phyloP scores from a whole-genome alignment of 2,329 filamentous ascomycete species.

The Bipolaris bicolor region DNA sequence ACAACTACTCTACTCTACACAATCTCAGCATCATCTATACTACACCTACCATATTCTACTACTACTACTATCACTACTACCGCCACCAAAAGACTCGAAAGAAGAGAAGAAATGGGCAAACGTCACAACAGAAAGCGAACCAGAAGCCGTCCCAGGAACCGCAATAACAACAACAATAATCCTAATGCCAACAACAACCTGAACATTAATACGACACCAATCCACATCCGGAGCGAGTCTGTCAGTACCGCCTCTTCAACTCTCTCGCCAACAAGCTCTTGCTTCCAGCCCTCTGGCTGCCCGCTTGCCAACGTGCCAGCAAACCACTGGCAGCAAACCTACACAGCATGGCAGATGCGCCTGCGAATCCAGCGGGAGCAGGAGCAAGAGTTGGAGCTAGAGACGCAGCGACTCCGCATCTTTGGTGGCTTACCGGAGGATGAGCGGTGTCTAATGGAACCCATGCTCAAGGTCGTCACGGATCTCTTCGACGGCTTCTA shows the following conservation, averaged over 20 bases:
- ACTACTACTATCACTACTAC: neutral
- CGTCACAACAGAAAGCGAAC: constrained; percentile 54
- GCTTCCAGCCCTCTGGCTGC: constrained; percentile 27
- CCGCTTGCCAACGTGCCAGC: constrained; percentile 26
- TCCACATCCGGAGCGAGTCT: constrained; percentile 40
- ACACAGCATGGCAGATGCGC: constrained; percentile 47
- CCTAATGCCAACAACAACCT: constrained; percentile 7
- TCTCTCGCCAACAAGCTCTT: constrained; percentile 30
- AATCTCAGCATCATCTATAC: neutral
- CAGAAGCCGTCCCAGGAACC: constrained; percentile 51
- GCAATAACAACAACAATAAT: constrained; percentile 29
- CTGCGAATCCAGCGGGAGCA: constrained; percentile 38
- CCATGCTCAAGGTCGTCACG: constrained; percentile 56
- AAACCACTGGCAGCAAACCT: constrained; percentile 47
- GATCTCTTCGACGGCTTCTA: constrained; percentile 53
- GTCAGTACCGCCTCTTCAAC: constrained; percentile 36
- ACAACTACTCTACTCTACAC: neutral
- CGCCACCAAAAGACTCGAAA: constrained; percentile 5
- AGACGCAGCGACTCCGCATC: constrained; percentile 49
- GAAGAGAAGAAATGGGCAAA: constrained; percentile 46
- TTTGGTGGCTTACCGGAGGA: constrained; percentile 54
- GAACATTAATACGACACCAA: constrained; percentile 21
- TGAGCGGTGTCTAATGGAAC: constrained; percentile 51
- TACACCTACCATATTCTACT: neutral
- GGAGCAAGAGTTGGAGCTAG: constrained; percentile 37